phyloP scores from a whole-genome alignment of 805 yeast genomes.

The Candida andamanensis region DNA sequence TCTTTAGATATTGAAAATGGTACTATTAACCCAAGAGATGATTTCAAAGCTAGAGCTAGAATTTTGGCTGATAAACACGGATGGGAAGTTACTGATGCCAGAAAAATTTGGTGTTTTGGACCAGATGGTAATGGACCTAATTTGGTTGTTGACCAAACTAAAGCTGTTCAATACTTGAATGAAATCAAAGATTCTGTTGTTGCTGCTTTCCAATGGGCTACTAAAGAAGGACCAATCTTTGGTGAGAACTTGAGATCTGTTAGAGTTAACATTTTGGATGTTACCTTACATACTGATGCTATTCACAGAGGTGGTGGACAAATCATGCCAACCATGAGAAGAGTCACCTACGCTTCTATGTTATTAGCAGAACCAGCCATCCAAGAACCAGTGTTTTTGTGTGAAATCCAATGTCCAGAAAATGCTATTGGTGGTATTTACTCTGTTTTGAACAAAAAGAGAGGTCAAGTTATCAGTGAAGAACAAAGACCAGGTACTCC shows the following conservation, averaged over 20 bases:
- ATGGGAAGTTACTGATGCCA: constrained; percentile 99
- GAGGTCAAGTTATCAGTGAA: constrained; percentile 99
- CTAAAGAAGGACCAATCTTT: constrained; percentile 98
- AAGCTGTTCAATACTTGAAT: constrained; percentile 98
- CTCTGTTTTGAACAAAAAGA: constrained; percentile 98
- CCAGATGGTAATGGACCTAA: constrained; percentile 99
- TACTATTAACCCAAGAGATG: constrained; percentile 90
- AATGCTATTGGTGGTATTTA: constrained; percentile 99
- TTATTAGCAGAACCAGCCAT: constrained; percentile 97
- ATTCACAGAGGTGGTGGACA: constrained; percentile 99
- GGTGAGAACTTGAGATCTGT: constrained; percentile 96
- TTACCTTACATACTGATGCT: constrained; percentile 99
- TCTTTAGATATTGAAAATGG: constrained; percentile 89
- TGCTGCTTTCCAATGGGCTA: constrained; percentile 99
- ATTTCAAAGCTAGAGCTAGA: constrained; percentile 99
- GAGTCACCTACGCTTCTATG: constrained; percentile 98
- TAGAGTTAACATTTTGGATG: constrained; percentile 98
- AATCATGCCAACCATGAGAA: constrained; percentile 99
- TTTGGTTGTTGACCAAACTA: constrained; percentile 98
- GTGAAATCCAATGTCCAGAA: constrained; percentile 99
- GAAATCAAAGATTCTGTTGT: constrained; percentile 99
- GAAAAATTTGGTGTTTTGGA: constrained; percentile 99
- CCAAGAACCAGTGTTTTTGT: constrained; percentile 99
- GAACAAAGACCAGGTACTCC: constrained; percentile 99
- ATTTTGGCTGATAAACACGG: constrained; percentile 97